Conservation (phyloP, 2,329 filamentous ascomycete species). For the Thelonectria rubi region DNA sequence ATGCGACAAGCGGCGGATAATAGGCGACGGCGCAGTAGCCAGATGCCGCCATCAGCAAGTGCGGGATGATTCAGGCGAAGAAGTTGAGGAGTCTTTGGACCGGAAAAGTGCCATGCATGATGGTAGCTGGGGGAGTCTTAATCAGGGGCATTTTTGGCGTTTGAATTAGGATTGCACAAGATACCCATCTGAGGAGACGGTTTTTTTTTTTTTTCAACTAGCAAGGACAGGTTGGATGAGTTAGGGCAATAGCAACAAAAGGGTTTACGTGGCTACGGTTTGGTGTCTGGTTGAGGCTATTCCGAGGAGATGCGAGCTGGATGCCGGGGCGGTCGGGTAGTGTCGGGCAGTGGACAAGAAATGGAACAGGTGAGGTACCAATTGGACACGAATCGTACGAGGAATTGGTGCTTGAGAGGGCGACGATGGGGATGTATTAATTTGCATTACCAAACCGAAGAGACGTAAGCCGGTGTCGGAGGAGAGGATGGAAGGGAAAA, state of each 20-base stretch:
- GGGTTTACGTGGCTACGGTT: background rate
- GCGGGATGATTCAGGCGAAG: constrained; percentile 21
- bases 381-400: constrained; percentile 12
- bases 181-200: constrained; percentile 18
- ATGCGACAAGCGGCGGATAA: constrained; percentile 47
- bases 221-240: background rate
- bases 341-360: background rate
- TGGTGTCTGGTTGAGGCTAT: background rate
- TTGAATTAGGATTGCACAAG: constrained; percentile 13
- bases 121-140: background rate
- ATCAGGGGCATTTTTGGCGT: constrained; percentile 7
- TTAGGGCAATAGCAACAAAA: background rate
- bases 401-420: background rate
- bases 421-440: background rate
- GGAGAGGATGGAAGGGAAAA: background rate
- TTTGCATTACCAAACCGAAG: constrained; percentile 1
- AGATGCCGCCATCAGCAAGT: constrained; percentile 47
- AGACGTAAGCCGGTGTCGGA: background rate
- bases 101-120: background rate
- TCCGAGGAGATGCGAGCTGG: background rate
- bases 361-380: background rate
- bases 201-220: background rate
- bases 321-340: too few species aligned
- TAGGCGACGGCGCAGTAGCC: constrained; percentile 37
- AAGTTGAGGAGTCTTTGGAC: background rate